A percentile compares a stretch with the other conserved stretches of the same genome.
These are phyloP conservation scores for Phaeosphaeria sp. DNA, from an alignment of 2,329 filamentous ascomycete species.

Conservation along the genomic window DNA sequence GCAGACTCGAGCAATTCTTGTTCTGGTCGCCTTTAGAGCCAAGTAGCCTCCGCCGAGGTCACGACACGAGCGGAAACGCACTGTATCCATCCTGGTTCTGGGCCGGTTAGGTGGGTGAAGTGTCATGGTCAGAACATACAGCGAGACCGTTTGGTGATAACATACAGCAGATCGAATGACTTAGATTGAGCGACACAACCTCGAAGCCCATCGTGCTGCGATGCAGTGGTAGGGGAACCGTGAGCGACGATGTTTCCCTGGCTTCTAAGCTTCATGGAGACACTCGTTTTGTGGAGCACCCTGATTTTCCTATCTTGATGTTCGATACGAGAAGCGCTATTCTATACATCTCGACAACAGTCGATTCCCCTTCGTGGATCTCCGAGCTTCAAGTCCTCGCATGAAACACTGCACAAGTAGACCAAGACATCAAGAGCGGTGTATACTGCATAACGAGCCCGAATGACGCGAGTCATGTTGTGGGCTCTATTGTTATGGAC, in stretches of 20 bases:
- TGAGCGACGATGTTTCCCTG: background rate
- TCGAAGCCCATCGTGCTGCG: background rate
- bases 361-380: background rate
- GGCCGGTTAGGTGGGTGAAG: background rate
- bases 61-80: background rate
- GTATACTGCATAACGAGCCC: background rate
- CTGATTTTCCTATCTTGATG: background rate
- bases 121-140: background rate
- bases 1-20: background rate
- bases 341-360: background rate
- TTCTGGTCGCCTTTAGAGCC: background rate
- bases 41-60: background rate
- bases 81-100: background rate
- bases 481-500: background rate
- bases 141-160: background rate
- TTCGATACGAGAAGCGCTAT: background rate
- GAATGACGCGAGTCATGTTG: background rate
- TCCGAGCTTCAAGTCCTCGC: background rate
- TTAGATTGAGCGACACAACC: background rate
- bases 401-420: background rate
- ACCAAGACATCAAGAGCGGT: background rate
- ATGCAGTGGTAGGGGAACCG: background rate
- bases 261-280: background rate
- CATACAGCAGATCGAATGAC: background rate
- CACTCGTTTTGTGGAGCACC: background rate